Base-by-base conservation (phyloP, 1,284 basidiomycete species). In the Apiotrichum porosum region DNA sequence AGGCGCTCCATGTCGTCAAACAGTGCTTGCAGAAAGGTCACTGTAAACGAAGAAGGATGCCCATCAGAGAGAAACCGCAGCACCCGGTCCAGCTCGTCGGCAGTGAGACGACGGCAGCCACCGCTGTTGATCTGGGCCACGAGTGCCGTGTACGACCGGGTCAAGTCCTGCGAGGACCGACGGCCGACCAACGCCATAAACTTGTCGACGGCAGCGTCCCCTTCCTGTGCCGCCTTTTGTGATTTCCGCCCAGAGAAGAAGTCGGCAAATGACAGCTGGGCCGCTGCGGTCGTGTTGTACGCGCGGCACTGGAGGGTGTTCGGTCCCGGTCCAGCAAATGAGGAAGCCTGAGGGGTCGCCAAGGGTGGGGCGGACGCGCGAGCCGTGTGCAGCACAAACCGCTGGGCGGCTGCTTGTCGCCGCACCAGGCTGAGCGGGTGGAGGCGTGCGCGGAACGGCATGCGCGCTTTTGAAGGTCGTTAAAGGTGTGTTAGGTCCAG, bases 361-460 rank as follows among this genome's bases (percentile, higher is more conserved):
- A 54, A 37, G 5, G 49, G 49, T n/a, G 49, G 38, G 22, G 49
- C n/a, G 18, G 28, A 21, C 10, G 28, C 14, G n/a, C 34, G 14
- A 9, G 28, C 38, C 8, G 6, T 6, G 26, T 28, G 6, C 8
- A 6, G 26, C 26, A 28, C 6, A 8, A 23, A 30, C 1, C 24
- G 39, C 34, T n/a, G 31, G 0, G 37, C 38, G 17, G 55, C 57
- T 39, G 52, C 35, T 10, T 44, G 45, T 2, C 60, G 45, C 12
- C 42, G 38, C 19, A 49, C 38, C 10, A 61, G n/a, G 18, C 34
- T 53, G 30, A 47, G 38, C 18, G 60, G 60, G 41, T 53, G 42
- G 34, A 56, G 51, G 37, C 60, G 53, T 37, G 60, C 60, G 51
- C 55, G 42, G 51, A 57, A 61, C 37, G 60, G 57, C 60, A 61